These are phyloP conservation scores for Sporopachydermia quercuum DNA, from an alignment of 805 yeast species.

Conservation along the genomic window DNA sequence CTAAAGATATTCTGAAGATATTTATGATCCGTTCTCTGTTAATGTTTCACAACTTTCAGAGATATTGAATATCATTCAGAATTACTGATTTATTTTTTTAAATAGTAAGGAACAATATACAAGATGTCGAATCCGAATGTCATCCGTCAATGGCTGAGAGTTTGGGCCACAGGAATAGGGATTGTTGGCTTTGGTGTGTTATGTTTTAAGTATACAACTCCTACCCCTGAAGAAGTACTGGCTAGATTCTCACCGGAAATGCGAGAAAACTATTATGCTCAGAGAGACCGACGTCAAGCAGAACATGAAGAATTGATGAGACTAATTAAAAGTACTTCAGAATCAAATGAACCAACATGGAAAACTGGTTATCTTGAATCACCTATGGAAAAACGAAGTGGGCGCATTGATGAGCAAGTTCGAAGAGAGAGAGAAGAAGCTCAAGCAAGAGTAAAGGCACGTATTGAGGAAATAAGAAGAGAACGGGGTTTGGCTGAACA, in stretches of 20 bases:
- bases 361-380: conserved; percentile 54
- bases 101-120: too few relatives aligned
- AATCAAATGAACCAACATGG: conserved; percentile 71
- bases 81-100: too few relatives aligned
- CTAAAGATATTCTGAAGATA: too few relatives aligned
- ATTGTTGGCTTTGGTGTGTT: conserved; percentile 62
- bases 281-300: conserved; percentile 32
- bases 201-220: conserved; percentile 59
- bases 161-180: conserved; percentile 44
- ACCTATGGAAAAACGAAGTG: conserved; percentile 42
- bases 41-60: too few relatives aligned
- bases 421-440: conserved; percentile 34
- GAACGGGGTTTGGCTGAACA: conserved; percentile 27
- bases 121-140: too few relatives aligned
- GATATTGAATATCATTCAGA: too few relatives aligned
- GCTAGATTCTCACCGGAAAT: conserved; percentile 68
- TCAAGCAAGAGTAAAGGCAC: conserved; percentile 21
- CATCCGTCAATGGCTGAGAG: conserved; percentile 31
- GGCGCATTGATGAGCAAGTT: conserved; percentile 26
- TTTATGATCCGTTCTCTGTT: too few relatives aligned
- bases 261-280: conserved; percentile 55
- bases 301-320: conserved; percentile 62
- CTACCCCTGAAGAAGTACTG: conserved; percentile 63
- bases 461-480: conserved; percentile 20
- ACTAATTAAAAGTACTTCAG: conserved; percentile 46